Conservation (phyloP, 768 basidiomycete species). For the Pleurotus sapidus region DNA sequence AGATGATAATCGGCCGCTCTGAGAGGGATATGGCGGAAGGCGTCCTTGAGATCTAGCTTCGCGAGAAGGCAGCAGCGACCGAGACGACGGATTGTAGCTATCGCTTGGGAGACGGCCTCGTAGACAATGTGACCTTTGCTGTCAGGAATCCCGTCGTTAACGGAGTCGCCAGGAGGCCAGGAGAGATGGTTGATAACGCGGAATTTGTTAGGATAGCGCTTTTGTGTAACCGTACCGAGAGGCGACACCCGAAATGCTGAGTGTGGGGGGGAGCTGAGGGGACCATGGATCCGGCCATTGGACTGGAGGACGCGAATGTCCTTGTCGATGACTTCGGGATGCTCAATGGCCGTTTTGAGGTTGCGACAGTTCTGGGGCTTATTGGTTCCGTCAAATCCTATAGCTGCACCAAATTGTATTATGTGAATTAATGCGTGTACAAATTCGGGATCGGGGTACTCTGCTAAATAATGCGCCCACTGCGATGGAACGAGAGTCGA, state of each 20-base stretch:
- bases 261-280: too few relatives aligned
- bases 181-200: background rate
- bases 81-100: background rate
- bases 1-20: slow-evolving; percentile 21
- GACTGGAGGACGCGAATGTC: too few relatives aligned
- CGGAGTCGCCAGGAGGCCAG: slow-evolving; percentile 1
- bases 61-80: background rate
- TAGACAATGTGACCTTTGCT: too few relatives aligned
- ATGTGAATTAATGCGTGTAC: slow-evolving; percentile 22
- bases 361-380: background rate
- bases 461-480: slow-evolving; percentile 20
- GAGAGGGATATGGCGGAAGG: slow-evolving; percentile 9
- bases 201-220: too few relatives aligned
- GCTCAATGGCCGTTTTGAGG: too few relatives aligned
- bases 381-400: slow-evolving; percentile 19
- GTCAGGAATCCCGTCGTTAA: slow-evolving; percentile 4
- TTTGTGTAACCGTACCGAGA: too few relatives aligned
- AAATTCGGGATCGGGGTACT: slow-evolving; percentile 25
- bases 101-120: too few relatives aligned
- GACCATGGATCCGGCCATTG: too few relatives aligned
- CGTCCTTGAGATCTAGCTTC: background rate
- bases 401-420: slow-evolving; percentile 22
- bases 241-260: too few relatives aligned
- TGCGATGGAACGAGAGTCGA: background rate
- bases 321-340: too few relatives aligned